A percentile compares a stretch with the other conserved stretches of the same genome.
phyloP scores from a whole-genome alignment of 306 rosid species.

The Benincasa hispida region DNA sequence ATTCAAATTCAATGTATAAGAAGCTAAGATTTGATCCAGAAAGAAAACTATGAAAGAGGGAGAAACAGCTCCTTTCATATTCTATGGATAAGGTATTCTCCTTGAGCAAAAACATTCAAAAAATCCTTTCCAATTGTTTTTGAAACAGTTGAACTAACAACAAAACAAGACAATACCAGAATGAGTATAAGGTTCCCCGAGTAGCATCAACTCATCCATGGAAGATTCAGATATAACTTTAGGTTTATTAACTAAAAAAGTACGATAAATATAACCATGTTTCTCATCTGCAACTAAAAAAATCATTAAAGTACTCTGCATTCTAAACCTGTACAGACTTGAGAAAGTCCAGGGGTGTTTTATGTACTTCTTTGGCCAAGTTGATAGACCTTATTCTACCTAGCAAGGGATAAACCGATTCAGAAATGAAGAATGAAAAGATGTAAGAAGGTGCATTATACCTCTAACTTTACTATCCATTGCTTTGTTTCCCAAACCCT shows the following conservation, averaged over 20 bases:
- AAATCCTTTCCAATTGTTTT: background rate
- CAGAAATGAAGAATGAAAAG: constrained; percentile 17
- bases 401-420: constrained; percentile 1
- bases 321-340: background rate
- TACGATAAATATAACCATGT: background rate
- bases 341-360: background rate
- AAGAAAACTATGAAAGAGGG: background rate
- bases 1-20: background rate
- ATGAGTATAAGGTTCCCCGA: background rate
- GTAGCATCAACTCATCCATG: background rate
- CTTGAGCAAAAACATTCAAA: background rate
- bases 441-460: constrained; percentile 35
- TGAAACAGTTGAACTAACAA: background rate
- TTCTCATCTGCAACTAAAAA: background rate
- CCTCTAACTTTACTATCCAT: constrained; percentile 93
- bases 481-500: constrained; percentile 97
- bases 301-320: background rate
- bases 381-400: constrained; percentile 7
- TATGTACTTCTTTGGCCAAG: constrained; percentile 5
- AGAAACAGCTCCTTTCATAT: background rate
- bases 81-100: background rate
- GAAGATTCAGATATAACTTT: background rate
- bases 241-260: background rate
- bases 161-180: background rate
- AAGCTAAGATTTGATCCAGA: background rate